Base-by-base conservation (phyloP, 192 early-diverging fungal genomes). In the Phlyctochytrium bullatum region DNA sequence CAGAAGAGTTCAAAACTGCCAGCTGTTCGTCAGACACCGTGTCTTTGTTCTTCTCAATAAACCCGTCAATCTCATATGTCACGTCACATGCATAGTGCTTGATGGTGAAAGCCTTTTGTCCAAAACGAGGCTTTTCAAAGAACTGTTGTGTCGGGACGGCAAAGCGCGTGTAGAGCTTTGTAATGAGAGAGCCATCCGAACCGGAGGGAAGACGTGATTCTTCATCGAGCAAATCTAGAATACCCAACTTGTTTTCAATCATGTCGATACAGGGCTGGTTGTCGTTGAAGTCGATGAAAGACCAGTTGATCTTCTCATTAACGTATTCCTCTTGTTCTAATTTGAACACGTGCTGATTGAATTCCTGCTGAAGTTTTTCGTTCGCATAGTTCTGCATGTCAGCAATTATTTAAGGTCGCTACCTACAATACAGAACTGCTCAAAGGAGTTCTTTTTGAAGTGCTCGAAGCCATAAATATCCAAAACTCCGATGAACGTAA, bases 381-480 rank as follows among this genome's bases (percentile, higher is more conserved):
- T 96, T 96, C 67, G 94, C 81, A 67, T 83, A 85, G 72, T 85
- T 85, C 54, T 57, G 27, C 27, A 24, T 57, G 25, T 27, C 10
- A 57, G 25, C n/a, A n/a, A n/a, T n/a, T n/a, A 25, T 6, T 27
- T 23, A 60, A 25, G 16, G 54, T 57, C 14, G 30, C 40, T 2
- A 52, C 65, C 28, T 28, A 76, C 64, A 60, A 99, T 97, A 86
- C 97, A 99, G 78, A 98, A 98, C 83, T 99, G 97, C 81, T 99
- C 97, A 68, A 99, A 99, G 25, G 95, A 97, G 83, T 99, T 99
- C 82, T 95, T 97, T 78, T 93, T 91, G 76, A 99, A 99, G 73
- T 98, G 94, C 76, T 99, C 97, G 75, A 99, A 99, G 50, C 86
- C 97, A 72, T 98, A 99, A 69, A 99, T 99, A 87, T 99, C 97